phyloP scores from a whole-genome alignment of 805 yeast genomes.

The Metschnikowia chrysomelidarum region DNA sequence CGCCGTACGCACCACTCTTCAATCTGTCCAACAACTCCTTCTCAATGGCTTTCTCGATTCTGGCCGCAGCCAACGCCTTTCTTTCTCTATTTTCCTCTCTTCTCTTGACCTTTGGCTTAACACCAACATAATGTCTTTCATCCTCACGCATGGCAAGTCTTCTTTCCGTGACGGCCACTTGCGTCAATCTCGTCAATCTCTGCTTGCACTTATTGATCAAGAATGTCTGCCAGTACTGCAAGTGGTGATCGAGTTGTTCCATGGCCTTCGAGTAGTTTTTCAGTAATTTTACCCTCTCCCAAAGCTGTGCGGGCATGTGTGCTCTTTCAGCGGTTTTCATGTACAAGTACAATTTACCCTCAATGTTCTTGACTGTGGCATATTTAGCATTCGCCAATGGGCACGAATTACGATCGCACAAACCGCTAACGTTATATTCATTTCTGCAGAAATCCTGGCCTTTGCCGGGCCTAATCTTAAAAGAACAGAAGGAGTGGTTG shows the following conservation, averaged over 20 bases:
- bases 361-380: conserved; percentile 80
- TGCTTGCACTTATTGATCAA: conserved; percentile 93
- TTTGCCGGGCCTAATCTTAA: conserved; percentile 83
- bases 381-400: conserved; percentile 93
- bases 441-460: conserved; percentile 92
- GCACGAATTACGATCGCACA: conserved; percentile 90
- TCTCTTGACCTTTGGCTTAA: conserved; percentile 90
- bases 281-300: conserved; percentile 92
- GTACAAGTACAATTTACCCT: conserved; percentile 78
- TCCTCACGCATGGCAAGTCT: conserved; percentile 86
- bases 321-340: conserved; percentile 98
- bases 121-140: conserved; percentile 90
- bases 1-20: conserved; percentile 98
- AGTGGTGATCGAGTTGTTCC: conserved; percentile 81
- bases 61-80: conserved; percentile 95
- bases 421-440: conserved; percentile 93
- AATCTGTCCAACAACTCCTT: conserved; percentile 91
- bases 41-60: conserved; percentile 94
- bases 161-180: conserved; percentile 93
- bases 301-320: conserved; percentile 87
- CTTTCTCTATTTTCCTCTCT: conserved; percentile 94
- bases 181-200: conserved; percentile 89
- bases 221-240: conserved; percentile 91
- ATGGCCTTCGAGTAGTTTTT: conserved; percentile 88
- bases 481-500: conserved; percentile 93